Evolutionary conservation across 768 basidiomycete species (phyloP).

Genomic region (Auriscalpium microsporum): DNA sequence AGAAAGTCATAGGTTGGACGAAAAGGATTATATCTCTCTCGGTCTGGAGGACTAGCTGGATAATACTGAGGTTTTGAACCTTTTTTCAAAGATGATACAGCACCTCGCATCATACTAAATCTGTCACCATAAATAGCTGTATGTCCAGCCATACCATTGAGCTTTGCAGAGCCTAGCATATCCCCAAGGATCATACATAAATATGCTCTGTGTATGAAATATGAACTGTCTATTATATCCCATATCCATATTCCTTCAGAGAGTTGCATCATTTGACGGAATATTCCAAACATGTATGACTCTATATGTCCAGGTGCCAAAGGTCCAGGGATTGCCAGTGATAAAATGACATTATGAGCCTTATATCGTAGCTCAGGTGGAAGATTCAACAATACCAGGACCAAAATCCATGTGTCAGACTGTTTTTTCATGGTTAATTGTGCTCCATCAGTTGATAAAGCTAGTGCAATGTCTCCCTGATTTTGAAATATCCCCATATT

Average conservation of each 20-base stretch:
- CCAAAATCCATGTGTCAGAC: conserved; percentile 21
- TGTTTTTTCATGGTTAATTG: conserved; percentile 28
- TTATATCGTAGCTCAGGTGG: not conserved
- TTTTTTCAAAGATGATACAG: not conserved
- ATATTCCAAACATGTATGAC: not conserved
- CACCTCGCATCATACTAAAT: not conserved
- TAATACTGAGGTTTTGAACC: not conserved
- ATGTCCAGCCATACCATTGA: not conserved
- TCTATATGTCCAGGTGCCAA: not conserved
- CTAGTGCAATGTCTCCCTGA: conserved; percentile 16
- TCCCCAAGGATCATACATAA: not conserved
- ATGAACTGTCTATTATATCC: not conserved
- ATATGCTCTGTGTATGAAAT: not conserved
- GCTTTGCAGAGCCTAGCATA: not conserved
- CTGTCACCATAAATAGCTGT: not conserved
- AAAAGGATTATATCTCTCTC: not conserved
- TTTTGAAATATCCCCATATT: not conserved
- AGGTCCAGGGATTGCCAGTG: not conserved
- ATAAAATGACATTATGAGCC: not conserved
- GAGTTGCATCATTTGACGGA: not conserved
- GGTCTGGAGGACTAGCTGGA: not conserved
- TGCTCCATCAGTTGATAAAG: conserved; percentile 23
- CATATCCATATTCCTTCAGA: not conserved
- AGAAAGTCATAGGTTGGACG: not conserved
- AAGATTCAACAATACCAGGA: conserved; percentile 17